Evolutionary conservation across 225 moss, liverwort and hornwort species (phyloP), one percentile per base, ranked within the genome.

Genomic region (Pseudisothecium myosuroides): DNA sequence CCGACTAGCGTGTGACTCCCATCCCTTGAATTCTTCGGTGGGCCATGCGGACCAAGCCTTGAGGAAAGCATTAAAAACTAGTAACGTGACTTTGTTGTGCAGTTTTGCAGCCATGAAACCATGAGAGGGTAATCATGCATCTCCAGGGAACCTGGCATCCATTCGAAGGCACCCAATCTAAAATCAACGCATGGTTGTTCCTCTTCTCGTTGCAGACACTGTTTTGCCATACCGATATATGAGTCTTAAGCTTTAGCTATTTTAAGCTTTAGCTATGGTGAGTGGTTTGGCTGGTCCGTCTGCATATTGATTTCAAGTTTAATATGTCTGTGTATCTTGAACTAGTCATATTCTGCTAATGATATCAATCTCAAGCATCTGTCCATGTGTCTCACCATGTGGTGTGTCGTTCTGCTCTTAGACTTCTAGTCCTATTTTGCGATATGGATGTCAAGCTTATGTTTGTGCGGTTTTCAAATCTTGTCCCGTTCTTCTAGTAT

Each of bases 401-500:
- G 52, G 21, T 21, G 76, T 52, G 17, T 1, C 1, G 0, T 31
- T 11, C 7, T 74, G 10, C 17, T 73, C 6, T 3, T 62, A 14
- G 58, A 22, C 4, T 21, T 58, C 11, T 59, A 26, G 11, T 59
- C 23, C 71, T 41, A 26, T 47, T 76, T 50, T 21, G 21, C 2
- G 0, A 49, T 76, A 12, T 12, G 20, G 32, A 76, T 21, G 21
- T 8, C 2, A 50, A 76, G 34, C 21, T 52, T 31, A 0, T 2
- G 7, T 75, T 20, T 45, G 45, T 8, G n/a, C n/a, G n/a, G n/a
- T n/a, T n/a, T n/a, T n/a, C n/a, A n/a, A n/a, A n/a, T n/a, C n/a
- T n/a, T n/a, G n/a, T n/a, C 12, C 2, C 3, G 1, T 16, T 72
- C 4, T 16, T 0, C 14, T 22, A 24, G 26, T 43, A 43, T 16